Conservation (phyloP, 495 filamentous ascomycete species). For the Penicillium roqueforti region DNA sequence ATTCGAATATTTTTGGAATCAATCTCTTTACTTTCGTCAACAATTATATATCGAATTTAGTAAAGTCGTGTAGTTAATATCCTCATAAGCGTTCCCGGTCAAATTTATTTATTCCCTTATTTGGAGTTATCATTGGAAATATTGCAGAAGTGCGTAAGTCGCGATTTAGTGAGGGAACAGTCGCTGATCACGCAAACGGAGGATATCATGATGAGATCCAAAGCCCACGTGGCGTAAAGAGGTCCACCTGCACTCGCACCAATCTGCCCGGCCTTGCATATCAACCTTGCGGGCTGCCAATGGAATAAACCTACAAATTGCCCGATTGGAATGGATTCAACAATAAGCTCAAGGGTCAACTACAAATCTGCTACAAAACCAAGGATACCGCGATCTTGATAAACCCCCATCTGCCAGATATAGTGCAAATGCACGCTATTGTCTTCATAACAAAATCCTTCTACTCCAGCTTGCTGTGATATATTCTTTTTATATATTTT, state of each 20-base stretch:
- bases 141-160: too few relatives aligned
- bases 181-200: slow-evolving; percentile 22
- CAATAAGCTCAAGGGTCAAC: neutral
- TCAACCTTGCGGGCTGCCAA: too few relatives aligned
- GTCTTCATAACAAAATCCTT: neutral
- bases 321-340: neutral
- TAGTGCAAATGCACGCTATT: neutral
- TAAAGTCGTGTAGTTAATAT: too few relatives aligned
- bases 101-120: too few relatives aligned
- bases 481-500: neutral
- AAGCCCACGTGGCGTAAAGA: neutral
- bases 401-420: neutral
- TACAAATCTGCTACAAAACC: neutral
- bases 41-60: too few relatives aligned
- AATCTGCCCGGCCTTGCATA: neutral
- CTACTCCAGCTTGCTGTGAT: neutral
- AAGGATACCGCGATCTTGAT: neutral
- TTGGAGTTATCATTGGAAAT: too few relatives aligned
- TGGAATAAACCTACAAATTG: neutral
- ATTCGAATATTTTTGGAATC: too few relatives aligned
- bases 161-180: neutral
- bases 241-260: slow-evolving; percentile 5
- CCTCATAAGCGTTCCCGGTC: too few relatives aligned
- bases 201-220: slow-evolving; percentile 21
- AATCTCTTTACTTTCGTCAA: too few relatives aligned